These are phyloP conservation scores for Funneliformis caledonium DNA, from an alignment of 371 early-diverging fungal species.

Conservation along the genomic window DNA sequence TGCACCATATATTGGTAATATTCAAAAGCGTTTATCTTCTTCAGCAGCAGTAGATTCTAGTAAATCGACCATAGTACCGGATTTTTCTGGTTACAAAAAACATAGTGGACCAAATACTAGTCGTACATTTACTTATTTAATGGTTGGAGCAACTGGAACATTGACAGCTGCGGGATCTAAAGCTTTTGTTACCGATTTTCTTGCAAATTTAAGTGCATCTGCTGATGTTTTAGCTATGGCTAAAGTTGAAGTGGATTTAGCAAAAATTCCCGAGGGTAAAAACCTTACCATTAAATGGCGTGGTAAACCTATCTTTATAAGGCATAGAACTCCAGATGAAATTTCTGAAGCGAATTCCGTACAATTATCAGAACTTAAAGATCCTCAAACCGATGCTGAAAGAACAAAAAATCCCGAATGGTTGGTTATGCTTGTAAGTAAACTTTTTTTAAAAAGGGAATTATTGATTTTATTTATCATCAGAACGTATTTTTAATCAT, in stretches of 20 bases:
- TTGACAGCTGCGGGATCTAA: constrained; percentile 89
- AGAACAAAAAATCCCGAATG: constrained; percentile 93
- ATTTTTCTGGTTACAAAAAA: constrained; percentile 70
- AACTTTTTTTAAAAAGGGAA: neutral
- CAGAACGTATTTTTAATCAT: constrained; percentile 5
- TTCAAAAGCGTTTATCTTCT: constrained; percentile 53
- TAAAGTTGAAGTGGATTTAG: constrained; percentile 94
- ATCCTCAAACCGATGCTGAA: constrained; percentile 92
- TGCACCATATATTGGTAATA: constrained; percentile 15
- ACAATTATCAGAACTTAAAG: constrained; percentile 78
- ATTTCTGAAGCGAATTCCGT: constrained; percentile 92
- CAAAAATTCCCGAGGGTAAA: constrained; percentile 93
- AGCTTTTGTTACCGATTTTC: constrained; percentile 89
- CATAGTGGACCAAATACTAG: constrained; percentile 68
- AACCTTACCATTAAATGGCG: constrained; percentile 98
- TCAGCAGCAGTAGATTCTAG: constrained; percentile 43
- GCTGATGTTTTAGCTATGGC: constrained; percentile 98
- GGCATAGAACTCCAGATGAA: constrained; percentile 95
- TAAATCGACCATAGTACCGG: constrained; percentile 64
- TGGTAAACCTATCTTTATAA: constrained; percentile 97
- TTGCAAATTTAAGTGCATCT: constrained; percentile 91
- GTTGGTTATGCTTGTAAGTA: constrained; percentile 85
- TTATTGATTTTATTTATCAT: neutral
- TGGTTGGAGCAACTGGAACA: constrained; percentile 92
- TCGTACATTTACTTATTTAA: constrained; percentile 88